Percentiles rank a stretch among this genome's conserved stretches.
These are phyloP conservation scores for Cladorrhinum samala DNA, from an alignment of 495 filamentous ascomycete species.

Conservation along the genomic window DNA sequence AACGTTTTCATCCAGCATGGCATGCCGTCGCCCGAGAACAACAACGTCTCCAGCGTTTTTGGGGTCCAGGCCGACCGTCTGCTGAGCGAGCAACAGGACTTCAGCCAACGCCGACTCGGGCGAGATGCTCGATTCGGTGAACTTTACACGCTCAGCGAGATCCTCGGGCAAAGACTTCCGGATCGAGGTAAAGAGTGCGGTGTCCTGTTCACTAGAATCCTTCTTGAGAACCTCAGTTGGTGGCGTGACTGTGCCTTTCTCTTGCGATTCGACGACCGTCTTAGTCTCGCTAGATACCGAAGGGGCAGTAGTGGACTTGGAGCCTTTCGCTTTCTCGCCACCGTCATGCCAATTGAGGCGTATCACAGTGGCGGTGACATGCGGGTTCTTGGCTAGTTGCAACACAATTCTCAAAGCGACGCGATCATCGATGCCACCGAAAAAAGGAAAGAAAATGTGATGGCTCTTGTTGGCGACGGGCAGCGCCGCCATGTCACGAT, in stretches of 20 bases:
- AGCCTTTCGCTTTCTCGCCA: constrained; percentile 8
- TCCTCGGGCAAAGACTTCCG: constrained; percentile 54
- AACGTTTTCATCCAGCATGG: constrained; percentile 22
- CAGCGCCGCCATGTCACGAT: constrained; percentile 38
- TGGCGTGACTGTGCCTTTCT: neutral
- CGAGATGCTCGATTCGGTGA: constrained; percentile 36
- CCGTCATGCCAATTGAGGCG: constrained; percentile 37
- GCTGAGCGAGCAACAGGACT: constrained; percentile 41
- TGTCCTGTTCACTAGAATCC: constrained; percentile 42
- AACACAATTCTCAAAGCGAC: constrained; percentile 73
- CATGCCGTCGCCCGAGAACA: constrained; percentile 59
- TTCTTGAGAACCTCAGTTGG: constrained; percentile 11
- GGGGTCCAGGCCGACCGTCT: constrained; percentile 54
- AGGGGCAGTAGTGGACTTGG: constrained; percentile 14
- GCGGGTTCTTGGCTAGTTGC: constrained; percentile 68
- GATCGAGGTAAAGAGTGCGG: constrained; percentile 55
- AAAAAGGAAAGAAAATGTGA: constrained; percentile 82
- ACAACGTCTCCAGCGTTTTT: constrained; percentile 75
- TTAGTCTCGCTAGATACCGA: constrained; percentile 19
- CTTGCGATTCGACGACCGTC: constrained; percentile 1
- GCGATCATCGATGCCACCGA: constrained; percentile 82
- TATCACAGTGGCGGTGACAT: constrained; percentile 68
- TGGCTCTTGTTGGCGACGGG: constrained; percentile 62
- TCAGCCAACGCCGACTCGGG: constrained; percentile 17
- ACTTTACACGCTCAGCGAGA: constrained; percentile 56